Evolutionary conservation across 2,329 filamentous ascomycete species (phyloP).

Genomic region (Cryphonectria nitschkei): DNA sequence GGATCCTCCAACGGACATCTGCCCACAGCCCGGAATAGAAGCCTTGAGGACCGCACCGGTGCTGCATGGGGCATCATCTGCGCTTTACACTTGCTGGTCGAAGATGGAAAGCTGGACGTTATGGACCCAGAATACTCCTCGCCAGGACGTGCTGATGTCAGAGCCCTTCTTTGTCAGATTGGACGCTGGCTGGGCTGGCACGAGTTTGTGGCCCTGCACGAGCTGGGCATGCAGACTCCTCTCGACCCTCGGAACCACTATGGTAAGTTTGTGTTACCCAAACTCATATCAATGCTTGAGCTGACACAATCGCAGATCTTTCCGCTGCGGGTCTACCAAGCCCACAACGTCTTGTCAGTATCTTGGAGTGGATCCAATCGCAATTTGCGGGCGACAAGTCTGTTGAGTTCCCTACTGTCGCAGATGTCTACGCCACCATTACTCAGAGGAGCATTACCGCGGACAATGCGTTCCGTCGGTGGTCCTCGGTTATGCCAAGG

Average conservation of each 20-base stretch:
- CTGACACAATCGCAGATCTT: slow-evolving; percentile 35
- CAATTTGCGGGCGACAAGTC: slow-evolving; percentile 46
- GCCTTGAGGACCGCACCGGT: slow-evolving; percentile 60
- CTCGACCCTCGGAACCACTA: slow-evolving; percentile 44
- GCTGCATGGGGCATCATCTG: slow-evolving; percentile 70
- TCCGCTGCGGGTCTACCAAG: slow-evolving; percentile 32
- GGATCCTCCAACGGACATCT: slow-evolving; percentile 61
- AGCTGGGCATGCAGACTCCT: slow-evolving; percentile 57
- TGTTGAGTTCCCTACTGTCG: slow-evolving; percentile 46
- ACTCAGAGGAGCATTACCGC: slow-evolving; percentile 42
- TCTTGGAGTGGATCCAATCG: slow-evolving; percentile 59
- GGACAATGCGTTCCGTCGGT: slow-evolving; percentile 43
- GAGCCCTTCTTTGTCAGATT: slow-evolving; percentile 79
- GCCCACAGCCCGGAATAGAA: slow-evolving; percentile 60
- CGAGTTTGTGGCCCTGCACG: slow-evolving; percentile 52
- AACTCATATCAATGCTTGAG: slow-evolving; percentile 18
- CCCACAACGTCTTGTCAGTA: slow-evolving; percentile 39
- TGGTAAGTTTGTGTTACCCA: slow-evolving; percentile 39
- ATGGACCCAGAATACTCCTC: slow-evolving; percentile 50
- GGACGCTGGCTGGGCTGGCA: slow-evolving; percentile 79
- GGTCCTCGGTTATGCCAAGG: slow-evolving; percentile 61
- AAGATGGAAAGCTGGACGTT: slow-evolving; percentile 84
- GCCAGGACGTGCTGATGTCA: slow-evolving; percentile 56
- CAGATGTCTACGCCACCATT: slow-evolving; percentile 49
- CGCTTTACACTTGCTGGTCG: slow-evolving; percentile 81